These are phyloP conservation scores for Butyriboletus loyo DNA, from an alignment of 768 basidiomycete species.

Conservation along the genomic window DNA sequence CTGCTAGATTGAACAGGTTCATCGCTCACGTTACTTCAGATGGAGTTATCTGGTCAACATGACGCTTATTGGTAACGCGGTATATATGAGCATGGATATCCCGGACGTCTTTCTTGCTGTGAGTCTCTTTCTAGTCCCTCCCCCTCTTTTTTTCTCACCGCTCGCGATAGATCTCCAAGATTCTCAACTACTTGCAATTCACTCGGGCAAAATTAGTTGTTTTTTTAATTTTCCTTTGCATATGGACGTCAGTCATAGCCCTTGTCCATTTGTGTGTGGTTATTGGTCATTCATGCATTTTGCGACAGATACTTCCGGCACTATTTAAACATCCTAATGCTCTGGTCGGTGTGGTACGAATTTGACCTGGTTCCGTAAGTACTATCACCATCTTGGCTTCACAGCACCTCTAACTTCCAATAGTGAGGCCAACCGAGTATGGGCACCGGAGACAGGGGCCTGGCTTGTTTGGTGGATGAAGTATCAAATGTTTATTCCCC, in stretches of 20 bases:
- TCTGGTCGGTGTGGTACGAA: conserved; percentile 85
- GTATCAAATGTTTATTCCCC: conserved; percentile 73
- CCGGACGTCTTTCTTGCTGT: conserved; percentile 88
- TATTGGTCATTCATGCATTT: background rate
- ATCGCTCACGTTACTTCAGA: conserved; percentile 34
- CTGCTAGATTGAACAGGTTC: background rate
- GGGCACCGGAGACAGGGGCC: conserved; percentile 58
- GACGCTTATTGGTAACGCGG: conserved; percentile 85
- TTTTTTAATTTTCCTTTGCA: conserved; percentile 61
- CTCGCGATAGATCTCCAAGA: conserved; percentile 65
- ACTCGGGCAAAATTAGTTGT: conserved; percentile 57
- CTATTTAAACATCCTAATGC: conserved; percentile 81
- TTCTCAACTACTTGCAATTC: conserved; percentile 82
- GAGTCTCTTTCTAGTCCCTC: conserved; percentile 25
- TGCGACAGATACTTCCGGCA: conserved; percentile 83
- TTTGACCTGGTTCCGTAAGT: conserved; percentile 74
- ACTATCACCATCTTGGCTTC: background rate
- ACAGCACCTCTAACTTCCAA: conserved; percentile 1
- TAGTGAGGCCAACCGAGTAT: conserved; percentile 55
- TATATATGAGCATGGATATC: conserved; percentile 96
- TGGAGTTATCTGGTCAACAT: conserved; percentile 83
- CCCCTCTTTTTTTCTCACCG: background rate
- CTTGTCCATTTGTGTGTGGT: background rate
- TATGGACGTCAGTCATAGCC: conserved; percentile 72
- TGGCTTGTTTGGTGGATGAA: conserved; percentile 79